These are phyloP conservation scores for Amaranthus hypochondriacus DNA, from an alignment of 148 eudicot genomes.

Conservation along the genomic window DNA sequence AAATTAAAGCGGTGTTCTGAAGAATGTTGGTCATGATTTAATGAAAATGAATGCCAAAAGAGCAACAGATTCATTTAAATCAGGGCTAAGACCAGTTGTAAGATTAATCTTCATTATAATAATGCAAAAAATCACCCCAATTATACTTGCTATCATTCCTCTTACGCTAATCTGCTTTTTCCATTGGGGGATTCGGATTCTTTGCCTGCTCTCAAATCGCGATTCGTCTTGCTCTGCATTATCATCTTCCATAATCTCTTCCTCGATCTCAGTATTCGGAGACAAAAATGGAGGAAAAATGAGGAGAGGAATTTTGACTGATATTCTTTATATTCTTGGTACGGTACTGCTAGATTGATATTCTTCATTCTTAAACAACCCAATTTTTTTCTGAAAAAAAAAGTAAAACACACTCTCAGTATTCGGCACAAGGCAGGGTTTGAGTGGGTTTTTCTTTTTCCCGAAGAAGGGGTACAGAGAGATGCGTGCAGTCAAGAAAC, in stretches of 20 bases:
- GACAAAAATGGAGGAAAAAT: too few species aligned
- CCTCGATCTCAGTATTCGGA: too few species aligned
- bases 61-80: conserved; percentile 32
- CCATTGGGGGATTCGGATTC: conserved; percentile 26
- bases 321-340: too few species aligned
- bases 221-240: neutral
- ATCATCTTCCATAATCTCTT: neutral
- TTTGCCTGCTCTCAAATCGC: conserved; percentile 1
- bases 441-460: too few species aligned
- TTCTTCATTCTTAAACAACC: too few species aligned
- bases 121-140: conserved; percentile 32
- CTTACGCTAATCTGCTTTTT: conserved; percentile 29
- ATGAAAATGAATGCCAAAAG: conserved; percentile 33
- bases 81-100: conserved; percentile 32
- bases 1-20: conserved; percentile 19
- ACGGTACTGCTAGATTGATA: too few species aligned
- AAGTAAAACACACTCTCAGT: too few species aligned
- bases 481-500: too few species aligned
- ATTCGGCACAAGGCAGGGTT: too few species aligned
- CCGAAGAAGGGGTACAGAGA: too few species aligned
- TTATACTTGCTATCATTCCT: conserved; percentile 33
- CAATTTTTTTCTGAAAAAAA: too few species aligned
- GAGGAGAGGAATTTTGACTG: too few species aligned
- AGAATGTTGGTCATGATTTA: conserved; percentile 28
- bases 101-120: conserved; percentile 32